A percentile compares a stretch with the other conserved stretches of the same genome.
These are phyloP conservation scores for Phytophthora chlamydospora DNA, from an alignment of 352 stramenopile genomes.

Conservation along the genomic window DNA sequence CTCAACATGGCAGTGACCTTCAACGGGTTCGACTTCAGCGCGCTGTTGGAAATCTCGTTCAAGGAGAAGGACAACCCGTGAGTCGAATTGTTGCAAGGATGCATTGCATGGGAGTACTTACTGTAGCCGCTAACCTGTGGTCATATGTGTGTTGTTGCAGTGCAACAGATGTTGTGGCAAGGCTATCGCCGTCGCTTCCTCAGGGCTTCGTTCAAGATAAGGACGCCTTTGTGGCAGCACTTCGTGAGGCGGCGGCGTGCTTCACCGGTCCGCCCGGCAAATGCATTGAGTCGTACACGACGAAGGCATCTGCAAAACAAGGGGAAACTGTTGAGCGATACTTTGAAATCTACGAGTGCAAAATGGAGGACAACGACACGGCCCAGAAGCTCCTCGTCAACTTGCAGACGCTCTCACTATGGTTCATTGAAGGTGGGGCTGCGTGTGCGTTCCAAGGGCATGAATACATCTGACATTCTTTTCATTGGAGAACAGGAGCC, in stretches of 20 bases:
- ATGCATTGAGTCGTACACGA: constrained; percentile 49
- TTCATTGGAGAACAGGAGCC: constrained; percentile 41
- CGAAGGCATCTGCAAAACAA: constrained; percentile 6
- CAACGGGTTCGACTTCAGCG: constrained; percentile 69
- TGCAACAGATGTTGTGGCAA: constrained; percentile 56
- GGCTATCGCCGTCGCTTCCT: constrained; percentile 54
- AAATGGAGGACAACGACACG: constrained; percentile 55
- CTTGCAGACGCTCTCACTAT: constrained; percentile 75
- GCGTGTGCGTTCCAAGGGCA: not conserved
- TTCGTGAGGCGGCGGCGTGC: constrained; percentile 22
- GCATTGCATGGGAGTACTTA: not conserved
- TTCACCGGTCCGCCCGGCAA: constrained; percentile 53
- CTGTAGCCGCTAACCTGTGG: not conserved
- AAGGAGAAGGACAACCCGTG: constrained; percentile 58
- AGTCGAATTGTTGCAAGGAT: not conserved
- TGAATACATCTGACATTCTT: not conserved
- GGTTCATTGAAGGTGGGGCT: constrained; percentile 86
- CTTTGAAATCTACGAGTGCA: constrained; percentile 79
- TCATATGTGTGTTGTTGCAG: constrained; percentile 29
- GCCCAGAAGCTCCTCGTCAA: constrained; percentile 67
- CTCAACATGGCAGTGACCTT: constrained; percentile 66
- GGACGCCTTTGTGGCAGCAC: constrained; percentile 35
- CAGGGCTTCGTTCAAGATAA: constrained; percentile 50
- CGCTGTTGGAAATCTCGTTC: constrained; percentile 59
- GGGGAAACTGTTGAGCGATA: constrained; percentile 14